Evolutionary conservation across 192 early-diverging fungal species (phyloP), one percentile per base, ranked within the genome.

Genomic region (Coemansia aciculifera): DNA sequence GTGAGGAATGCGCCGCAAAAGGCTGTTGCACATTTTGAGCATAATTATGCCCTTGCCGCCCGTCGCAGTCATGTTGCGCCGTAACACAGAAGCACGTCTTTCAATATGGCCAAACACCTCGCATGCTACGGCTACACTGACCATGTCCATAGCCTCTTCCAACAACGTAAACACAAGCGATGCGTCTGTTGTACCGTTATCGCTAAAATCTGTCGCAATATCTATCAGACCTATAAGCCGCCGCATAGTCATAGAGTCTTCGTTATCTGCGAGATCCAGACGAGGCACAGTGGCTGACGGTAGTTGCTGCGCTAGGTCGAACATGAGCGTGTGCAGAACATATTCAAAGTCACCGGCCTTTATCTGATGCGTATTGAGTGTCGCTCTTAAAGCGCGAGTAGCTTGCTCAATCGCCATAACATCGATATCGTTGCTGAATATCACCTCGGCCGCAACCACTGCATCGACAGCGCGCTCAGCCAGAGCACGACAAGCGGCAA

Each of bases 1-100:
- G 52, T 93, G 92, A 2, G 95, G 94, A n/a, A 95, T 83, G 62
- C 96, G 86, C 6, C 94, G 85, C 6, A 98, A 79, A n/a, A 97
- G 74, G 23, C 92, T 91, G 73, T 97, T 97, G 78, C 94, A 97
- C 57, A 94, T 75, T 59, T 91, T 78, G 40, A 98, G 85, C 39
- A 98, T 73, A 3, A 91, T 84, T 5, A 95, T 76, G 19, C 91
- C 92, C 68, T 98, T 98, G 52, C 96, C 96, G 65, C 85, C 86
- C 1, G 77, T 87, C 13, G 92, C 86, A 15, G 87, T 71, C 82
- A 96, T 90, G 62, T 81, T 82, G 84, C 91, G 66, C 8, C 75
- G 65, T 37, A 85, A 44, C 17, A 62, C 31, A 19, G 39, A 3
- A 1, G 70, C 68, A 8, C 84, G 78, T 23, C 59, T 44, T 63